phyloP scores from a whole-genome alignment of 2,329 filamentous ascomycete genomes.

The Ophiosphaerella korrae region DNA sequence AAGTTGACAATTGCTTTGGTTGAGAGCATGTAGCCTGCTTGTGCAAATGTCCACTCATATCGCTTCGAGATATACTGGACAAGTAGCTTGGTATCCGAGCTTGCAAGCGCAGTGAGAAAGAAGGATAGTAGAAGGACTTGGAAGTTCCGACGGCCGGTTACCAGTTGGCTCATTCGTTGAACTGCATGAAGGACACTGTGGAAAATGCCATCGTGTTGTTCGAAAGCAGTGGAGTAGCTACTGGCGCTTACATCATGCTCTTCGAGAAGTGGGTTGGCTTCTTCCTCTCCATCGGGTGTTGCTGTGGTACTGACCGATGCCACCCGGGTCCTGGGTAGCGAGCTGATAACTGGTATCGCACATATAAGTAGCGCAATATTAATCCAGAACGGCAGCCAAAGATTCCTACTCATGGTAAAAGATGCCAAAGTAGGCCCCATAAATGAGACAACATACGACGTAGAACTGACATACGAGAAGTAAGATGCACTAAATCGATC shows the following conservation, averaged over 20 bases:
- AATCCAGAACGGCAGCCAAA: conserved; percentile 46
- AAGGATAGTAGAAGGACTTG: conserved; percentile 41
- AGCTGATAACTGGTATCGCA: conserved; percentile 31
- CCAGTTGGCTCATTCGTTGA: conserved; percentile 20
- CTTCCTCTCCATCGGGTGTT: conserved; percentile 10
- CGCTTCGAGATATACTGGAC: conserved; percentile 48
- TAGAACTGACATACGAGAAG: conserved; percentile 44
- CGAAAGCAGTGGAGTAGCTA: conserved; percentile 31
- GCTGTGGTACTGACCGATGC: background rate
- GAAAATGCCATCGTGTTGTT: conserved; percentile 18
- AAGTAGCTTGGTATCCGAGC: conserved; percentile 46
- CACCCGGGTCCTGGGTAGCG: conserved; percentile 21
- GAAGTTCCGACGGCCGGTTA: conserved; percentile 39
- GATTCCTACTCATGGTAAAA: conserved; percentile 39
- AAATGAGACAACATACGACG: conserved; percentile 42
- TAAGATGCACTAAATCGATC: conserved; percentile 34
- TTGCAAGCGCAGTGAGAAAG: conserved; percentile 45
- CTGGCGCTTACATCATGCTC: conserved; percentile 9
- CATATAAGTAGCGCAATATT: conserved; percentile 34
- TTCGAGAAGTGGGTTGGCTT: conserved; percentile 30
- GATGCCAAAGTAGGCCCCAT: conserved; percentile 43
- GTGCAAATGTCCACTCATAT: conserved; percentile 46
- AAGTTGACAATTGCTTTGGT: conserved; percentile 47
- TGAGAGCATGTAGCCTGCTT: conserved; percentile 46
- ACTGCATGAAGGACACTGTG: conserved; percentile 21